A percentile compares a stretch with the other conserved stretches of the same genome.
Conservation (phyloP, 331 rosid species). For the Acacia pycnantha region DNA sequence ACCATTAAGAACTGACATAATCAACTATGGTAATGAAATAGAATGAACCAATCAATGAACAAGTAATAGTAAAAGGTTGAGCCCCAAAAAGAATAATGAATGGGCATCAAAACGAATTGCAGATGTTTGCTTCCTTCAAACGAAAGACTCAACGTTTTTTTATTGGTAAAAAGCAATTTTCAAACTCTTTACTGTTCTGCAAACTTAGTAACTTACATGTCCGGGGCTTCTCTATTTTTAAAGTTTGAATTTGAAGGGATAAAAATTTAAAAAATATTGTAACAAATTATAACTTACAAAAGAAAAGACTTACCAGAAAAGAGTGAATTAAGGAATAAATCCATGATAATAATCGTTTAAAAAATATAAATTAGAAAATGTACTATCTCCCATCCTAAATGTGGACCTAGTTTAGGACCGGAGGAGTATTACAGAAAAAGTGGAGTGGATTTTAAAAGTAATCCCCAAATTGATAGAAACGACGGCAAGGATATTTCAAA, state of each 20-base stretch:
- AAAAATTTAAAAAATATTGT: background rate
- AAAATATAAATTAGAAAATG: background rate
- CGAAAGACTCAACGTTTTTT: background rate
- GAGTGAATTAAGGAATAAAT: background rate
- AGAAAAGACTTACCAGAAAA: background rate
- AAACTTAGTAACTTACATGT: background rate
- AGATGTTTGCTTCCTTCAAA: background rate
- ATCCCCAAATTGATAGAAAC: background rate
- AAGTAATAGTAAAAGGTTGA: background rate
- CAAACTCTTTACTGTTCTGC: background rate
- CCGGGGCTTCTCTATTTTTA: background rate
- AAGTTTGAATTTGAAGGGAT: background rate
- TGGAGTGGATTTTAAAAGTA: background rate
- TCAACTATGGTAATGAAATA: background rate
- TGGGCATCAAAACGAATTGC: background rate
- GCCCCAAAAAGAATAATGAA: background rate
- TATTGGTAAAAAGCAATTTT: background rate
- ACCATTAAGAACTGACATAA: slow-evolving; percentile 19
- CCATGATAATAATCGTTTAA: background rate
- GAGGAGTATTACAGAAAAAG: background rate
- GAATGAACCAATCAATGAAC: slow-evolving; percentile 12
- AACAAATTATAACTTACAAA: background rate
- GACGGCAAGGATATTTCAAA: background rate
- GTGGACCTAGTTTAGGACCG: too few relatives aligned
- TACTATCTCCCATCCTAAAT: too few relatives aligned